A percentile compares a stretch with the other conserved stretches of the same genome.
Evolutionary conservation across 192 early-diverging fungal species (phyloP).

Genomic region (Linnemannia schmuckeri): DNA sequence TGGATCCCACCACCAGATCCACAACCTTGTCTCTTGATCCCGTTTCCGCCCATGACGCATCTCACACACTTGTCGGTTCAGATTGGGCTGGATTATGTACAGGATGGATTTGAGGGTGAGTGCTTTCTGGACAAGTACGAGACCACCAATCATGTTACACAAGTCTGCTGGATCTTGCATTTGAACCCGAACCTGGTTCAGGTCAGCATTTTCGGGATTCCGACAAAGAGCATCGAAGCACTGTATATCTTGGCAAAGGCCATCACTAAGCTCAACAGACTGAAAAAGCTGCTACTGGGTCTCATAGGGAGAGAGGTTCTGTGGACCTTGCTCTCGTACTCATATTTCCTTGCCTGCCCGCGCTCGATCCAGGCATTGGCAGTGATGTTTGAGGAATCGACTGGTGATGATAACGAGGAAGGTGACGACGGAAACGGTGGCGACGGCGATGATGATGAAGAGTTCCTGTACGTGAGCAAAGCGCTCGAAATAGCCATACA

Average conservation of each 20-base stretch:
- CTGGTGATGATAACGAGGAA: not conserved
- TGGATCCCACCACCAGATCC: not conserved
- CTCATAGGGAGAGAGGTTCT: not conserved
- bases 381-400: not conserved
- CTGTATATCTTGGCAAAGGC: not conserved
- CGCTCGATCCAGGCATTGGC: not conserved
- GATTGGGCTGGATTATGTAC: not conserved
- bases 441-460: not conserved
- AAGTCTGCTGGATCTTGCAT: not conserved
- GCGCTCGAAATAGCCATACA: not conserved
- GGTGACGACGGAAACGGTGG: not conserved
- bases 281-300: not conserved
- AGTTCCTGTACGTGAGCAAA: not conserved
- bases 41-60: not conserved
- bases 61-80: not conserved
- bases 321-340: not conserved
- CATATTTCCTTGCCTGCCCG: not conserved
- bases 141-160: not conserved
- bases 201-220: not conserved
- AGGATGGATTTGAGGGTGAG: not conserved
- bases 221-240: not conserved
- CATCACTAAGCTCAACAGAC: not conserved
- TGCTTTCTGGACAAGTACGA: not conserved
- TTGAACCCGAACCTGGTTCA: not conserved
- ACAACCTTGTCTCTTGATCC: not conserved